phyloP scores from a whole-genome alignment of 164 flowering plant genomes.

The Piper betle region DNA sequence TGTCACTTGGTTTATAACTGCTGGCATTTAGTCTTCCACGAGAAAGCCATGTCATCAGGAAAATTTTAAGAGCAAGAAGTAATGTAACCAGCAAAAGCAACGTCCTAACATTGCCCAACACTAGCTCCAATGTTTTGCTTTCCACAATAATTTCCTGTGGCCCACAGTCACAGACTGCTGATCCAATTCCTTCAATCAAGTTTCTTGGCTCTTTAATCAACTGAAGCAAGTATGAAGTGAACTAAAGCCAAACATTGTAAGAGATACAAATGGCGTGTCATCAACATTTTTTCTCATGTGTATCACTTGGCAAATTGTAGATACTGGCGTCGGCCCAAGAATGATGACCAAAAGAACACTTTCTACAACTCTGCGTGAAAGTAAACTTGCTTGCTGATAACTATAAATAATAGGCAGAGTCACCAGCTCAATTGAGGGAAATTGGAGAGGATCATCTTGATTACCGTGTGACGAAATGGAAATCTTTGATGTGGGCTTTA shows the following conservation, averaged over 20 bases:
- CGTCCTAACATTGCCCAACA: constrained; percentile 48
- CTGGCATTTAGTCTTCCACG: no score
- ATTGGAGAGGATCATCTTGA: constrained; percentile 64
- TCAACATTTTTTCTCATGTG: no score
- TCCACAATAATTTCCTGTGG: no score
- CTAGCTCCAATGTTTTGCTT: constrained; percentile 11
- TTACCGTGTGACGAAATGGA: constrained; percentile 53
- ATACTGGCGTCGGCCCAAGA: constrained; percentile 19
- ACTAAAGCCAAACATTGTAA: no score
- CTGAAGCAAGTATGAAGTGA: no score
- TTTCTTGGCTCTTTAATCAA: no score
- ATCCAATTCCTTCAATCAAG: no score
- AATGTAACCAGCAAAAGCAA: constrained; percentile 52
- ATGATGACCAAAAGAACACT: constrained; percentile 57
- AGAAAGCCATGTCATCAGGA: constrained; percentile 67
- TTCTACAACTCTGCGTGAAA: constrained; percentile 54
- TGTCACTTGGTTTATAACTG: no score
- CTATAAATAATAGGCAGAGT: constrained; percentile 60
- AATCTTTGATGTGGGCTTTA: constrained; percentile 50
- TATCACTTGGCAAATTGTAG: no score
- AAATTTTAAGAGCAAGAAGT: constrained; percentile 49
- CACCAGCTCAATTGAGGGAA: constrained; percentile 35
- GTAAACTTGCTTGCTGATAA: constrained; percentile 54
- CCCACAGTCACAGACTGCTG: no score
- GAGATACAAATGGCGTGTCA: no score